Base-by-base conservation (phyloP, 495 filamentous ascomycete species). In the Cercophora sp. region DNA sequence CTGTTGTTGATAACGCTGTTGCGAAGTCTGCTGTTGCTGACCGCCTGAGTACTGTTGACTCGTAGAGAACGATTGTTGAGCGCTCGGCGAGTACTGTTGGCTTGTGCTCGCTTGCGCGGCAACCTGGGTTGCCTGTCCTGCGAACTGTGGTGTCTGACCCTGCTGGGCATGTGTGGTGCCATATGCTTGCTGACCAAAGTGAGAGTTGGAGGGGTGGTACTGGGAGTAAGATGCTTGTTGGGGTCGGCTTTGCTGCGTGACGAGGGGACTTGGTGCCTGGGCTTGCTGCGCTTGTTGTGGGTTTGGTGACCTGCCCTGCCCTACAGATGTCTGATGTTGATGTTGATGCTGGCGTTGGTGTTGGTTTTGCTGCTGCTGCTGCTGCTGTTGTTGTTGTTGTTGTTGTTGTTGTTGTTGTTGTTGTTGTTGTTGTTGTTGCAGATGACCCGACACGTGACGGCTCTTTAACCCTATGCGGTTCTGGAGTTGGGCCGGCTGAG, bases 1-100 rank as follows among this genome's bases (percentile, higher is more conserved):
- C 45, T 75, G 70, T 23, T 70, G 72, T 34, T 70, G 69, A 39
- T 72, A 67, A n/a, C 72, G 70, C 50, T 70, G 71, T 19, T 70
- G 67, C 3, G 68, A 46, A 15, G 49, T 24, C 8, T 55, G 46
- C 25, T 60, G 58, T 37, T 67, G 63, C 46, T 64, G 65, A 9
- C 48, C 49, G 15, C 32, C 55, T 16, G 64, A 52, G 27, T 75
- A 75, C 25, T 69, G 65, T 24, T 60, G 64, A 9, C 16, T 51
- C 13, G 41, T 13, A 16, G 51, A 22, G 32, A 60, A 65, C n/a
- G 59, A 16, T 31, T 59, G 58, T 39, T 66, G 62, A 39, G 25
- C 51, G 6, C 39, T 56, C 20, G 55, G 24, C 41, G 63, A 34
- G 51, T 62, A 61, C 40, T 62, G 61, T 18, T 64, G 61, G n/a